Evolutionary conservation across 2,329 filamentous ascomycete species (phyloP).

Genomic region (Fusarium ambrosium): DNA sequence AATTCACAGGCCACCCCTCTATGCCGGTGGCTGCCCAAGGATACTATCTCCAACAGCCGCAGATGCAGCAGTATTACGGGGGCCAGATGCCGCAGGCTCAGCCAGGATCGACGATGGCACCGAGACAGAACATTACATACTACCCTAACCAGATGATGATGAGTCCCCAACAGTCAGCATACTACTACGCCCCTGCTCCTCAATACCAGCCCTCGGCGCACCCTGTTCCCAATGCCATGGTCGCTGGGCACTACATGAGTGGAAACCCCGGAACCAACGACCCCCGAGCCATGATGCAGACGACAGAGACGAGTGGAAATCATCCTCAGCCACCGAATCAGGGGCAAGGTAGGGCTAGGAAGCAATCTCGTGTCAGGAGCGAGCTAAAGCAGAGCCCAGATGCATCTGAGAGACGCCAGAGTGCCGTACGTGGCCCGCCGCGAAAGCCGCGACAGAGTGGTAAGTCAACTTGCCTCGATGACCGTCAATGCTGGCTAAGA

Average conservation of each 20-base stretch:
- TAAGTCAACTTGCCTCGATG: constrained; percentile 53
- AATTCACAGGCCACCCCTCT: constrained; percentile 55
- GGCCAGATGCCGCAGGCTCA: constrained; percentile 56
- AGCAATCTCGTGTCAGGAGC: constrained; percentile 23
- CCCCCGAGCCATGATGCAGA: constrained; percentile 39
- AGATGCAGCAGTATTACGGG: constrained; percentile 61
- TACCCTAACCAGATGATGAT: constrained; percentile 61
- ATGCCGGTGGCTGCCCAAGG: constrained; percentile 58
- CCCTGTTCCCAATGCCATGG: constrained; percentile 50
- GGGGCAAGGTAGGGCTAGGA: constrained; percentile 41
- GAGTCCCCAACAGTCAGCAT: constrained; percentile 57
- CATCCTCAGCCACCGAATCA: constrained; percentile 31
- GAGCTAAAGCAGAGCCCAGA: constrained; percentile 39
- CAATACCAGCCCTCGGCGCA: constrained; percentile 54
- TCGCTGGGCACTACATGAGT: constrained; percentile 53
- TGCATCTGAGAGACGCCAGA: constrained; percentile 41
- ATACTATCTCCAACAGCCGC: constrained; percentile 64
- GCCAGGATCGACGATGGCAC: constrained; percentile 52
- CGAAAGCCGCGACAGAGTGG: constrained; percentile 70
- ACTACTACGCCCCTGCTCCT: constrained; percentile 60
- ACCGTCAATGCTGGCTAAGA: constrained; percentile 14
- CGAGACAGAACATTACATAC: constrained; percentile 58
- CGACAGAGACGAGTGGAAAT: constrained; percentile 20
- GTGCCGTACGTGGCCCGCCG: constrained; percentile 52
- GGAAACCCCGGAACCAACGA: constrained; percentile 44